These are phyloP conservation scores for Mortierella alpina DNA, from an alignment of 192 early-diverging fungal species.

Conservation along the genomic window DNA sequence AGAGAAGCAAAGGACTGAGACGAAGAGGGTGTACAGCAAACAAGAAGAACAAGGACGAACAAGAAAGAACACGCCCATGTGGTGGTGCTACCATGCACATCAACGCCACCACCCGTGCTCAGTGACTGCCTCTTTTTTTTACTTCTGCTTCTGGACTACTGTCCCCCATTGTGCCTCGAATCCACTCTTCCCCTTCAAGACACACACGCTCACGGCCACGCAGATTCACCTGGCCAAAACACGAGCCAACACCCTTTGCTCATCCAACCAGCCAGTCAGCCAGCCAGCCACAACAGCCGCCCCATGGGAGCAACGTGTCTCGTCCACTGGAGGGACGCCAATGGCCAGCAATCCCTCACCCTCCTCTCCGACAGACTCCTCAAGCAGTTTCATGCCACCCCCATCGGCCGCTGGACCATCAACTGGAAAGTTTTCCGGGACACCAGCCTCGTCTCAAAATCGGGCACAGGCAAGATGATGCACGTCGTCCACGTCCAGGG, in stretches of 20 bases:
- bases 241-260: too few species aligned
- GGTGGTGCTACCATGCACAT: too few species aligned
- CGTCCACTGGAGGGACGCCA: slow-evolving; percentile 51
- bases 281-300: neutral
- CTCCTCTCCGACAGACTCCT: slow-evolving; percentile 46
- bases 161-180: neutral
- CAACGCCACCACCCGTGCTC: neutral
- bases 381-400: slow-evolving; percentile 47
- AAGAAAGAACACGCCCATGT: neutral
- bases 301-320: slow-evolving; percentile 51
- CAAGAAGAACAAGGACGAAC: neutral
- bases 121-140: neutral
- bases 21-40: neutral
- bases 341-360: slow-evolving; percentile 48
- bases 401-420: slow-evolving; percentile 51
- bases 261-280: too few species aligned
- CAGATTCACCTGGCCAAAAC: too few species aligned
- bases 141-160: slow-evolving; percentile 1
- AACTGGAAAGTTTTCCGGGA: slow-evolving; percentile 53
- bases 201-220: too few species aligned
- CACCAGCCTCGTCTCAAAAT: slow-evolving; percentile 45
- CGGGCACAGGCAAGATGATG: slow-evolving; percentile 53
- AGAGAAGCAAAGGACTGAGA: neutral
- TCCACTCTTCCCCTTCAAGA: neutral
- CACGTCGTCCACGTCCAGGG: slow-evolving; percentile 52